These are phyloP conservation scores for Penicillium subrubescens DNA, from an alignment of 495 filamentous ascomycete genomes.

Conservation along the genomic window DNA sequence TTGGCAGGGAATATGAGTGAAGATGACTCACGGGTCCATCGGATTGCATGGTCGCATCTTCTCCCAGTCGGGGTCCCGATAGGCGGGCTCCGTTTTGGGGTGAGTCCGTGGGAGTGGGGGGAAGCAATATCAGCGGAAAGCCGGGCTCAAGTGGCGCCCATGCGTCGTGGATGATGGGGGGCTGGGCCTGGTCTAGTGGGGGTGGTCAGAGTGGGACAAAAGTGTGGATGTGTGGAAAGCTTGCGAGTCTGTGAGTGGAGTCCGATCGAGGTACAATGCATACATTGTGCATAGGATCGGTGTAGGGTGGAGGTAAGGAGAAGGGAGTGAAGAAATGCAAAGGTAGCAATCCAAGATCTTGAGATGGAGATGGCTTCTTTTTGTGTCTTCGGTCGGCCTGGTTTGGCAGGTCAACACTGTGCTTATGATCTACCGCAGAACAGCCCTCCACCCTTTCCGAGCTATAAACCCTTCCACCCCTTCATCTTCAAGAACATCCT, in stretches of 20 bases:
- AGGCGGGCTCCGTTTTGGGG: slow-evolving; percentile 11
- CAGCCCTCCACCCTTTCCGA: slow-evolving; percentile 59
- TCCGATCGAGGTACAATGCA: background rate
- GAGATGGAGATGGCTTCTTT: background rate
- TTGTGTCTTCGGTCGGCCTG: background rate
- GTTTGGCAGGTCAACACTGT: background rate
- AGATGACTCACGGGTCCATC: slow-evolving; percentile 13
- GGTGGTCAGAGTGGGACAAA: background rate
- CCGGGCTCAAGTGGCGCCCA: slow-evolving; percentile 2
- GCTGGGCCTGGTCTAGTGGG: background rate
- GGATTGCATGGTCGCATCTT: background rate
- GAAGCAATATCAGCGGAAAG: background rate
- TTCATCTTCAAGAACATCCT: slow-evolving; percentile 61
- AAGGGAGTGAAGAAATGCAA: background rate
- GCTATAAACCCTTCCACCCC: slow-evolving; percentile 55
- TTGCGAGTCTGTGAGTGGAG: background rate
- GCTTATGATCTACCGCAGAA: slow-evolving; percentile 43
- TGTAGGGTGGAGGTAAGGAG: background rate
- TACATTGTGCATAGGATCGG: background rate
- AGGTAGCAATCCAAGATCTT: background rate
- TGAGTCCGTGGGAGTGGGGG: background rate
- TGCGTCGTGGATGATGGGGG: background rate
- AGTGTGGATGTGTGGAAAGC: background rate
- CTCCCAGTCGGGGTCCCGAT: slow-evolving; percentile 6
- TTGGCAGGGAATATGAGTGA: slow-evolving; percentile 2